Evolutionary conservation across 1,284 basidiomycete species (phyloP).

Genomic region (Quambalaria eucalypti): DNA sequence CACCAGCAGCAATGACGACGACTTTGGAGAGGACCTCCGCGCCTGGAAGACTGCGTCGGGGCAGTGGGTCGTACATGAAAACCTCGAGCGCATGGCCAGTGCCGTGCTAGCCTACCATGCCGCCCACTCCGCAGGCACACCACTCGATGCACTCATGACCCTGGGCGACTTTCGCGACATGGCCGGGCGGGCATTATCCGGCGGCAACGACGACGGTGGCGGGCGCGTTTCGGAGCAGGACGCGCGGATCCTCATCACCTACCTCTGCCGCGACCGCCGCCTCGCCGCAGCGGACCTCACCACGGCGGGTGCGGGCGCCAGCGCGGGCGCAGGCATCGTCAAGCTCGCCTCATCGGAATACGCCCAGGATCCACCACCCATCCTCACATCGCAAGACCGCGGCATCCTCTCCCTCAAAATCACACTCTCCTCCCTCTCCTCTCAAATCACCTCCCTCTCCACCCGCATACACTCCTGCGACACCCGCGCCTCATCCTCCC

Average conservation of each 20-base stretch:
- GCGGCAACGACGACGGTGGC: too few relatives aligned
- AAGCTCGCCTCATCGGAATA: too few relatives aligned
- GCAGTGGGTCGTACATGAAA: constrained; percentile 63
- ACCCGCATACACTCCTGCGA: constrained; percentile 3
- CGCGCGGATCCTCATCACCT: too few relatives aligned
- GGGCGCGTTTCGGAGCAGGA: too few relatives aligned
- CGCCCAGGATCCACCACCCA: too few relatives aligned
- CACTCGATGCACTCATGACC: background rate
- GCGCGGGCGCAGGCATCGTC: background rate
- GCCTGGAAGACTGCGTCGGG: constrained; percentile 62
- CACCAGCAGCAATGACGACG: constrained; percentile 50
- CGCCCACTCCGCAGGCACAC: constrained; percentile 7
- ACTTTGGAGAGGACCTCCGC: constrained; percentile 56
- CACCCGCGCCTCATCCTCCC: constrained; percentile 57
- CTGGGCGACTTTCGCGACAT: background rate
- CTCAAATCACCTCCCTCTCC: background rate
- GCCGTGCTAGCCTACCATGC: constrained; percentile 8
- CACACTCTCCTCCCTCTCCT: background rate
- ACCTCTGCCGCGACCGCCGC: too few relatives aligned
- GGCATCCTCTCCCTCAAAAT: background rate
- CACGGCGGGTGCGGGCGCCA: too few relatives aligned
- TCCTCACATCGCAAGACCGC: too few relatives aligned
- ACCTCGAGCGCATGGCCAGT: too few relatives aligned
- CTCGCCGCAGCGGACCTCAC: too few relatives aligned
- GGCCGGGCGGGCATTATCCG: too few relatives aligned